phyloP scores from a whole-genome alignment of 1,284 basidiomycete species.

The Malassezia psittaci region DNA sequence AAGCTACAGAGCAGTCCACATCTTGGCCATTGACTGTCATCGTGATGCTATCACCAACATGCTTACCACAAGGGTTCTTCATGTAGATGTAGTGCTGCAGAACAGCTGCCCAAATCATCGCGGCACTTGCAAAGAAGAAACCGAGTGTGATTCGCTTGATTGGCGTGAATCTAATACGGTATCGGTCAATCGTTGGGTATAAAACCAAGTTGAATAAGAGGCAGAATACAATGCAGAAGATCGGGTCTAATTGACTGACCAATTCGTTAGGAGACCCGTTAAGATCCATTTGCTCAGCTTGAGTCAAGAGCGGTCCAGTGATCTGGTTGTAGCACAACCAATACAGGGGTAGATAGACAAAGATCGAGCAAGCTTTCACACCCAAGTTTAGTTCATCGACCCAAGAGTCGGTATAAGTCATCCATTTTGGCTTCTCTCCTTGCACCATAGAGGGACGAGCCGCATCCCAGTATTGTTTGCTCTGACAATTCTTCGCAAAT shows the following conservation, averaged over 20 bases:
- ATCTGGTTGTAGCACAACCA: slow-evolving; percentile 51
- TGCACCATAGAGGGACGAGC: slow-evolving; percentile 57
- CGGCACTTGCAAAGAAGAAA: slow-evolving; percentile 53
- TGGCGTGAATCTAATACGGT: slow-evolving; percentile 57
- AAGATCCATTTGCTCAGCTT: slow-evolving; percentile 52
- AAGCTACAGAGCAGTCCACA: slow-evolving; percentile 14
- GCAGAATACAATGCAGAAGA: slow-evolving; percentile 51
- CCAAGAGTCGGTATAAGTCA: slow-evolving; percentile 53
- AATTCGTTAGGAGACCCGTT: slow-evolving; percentile 68
- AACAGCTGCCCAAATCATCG: slow-evolving; percentile 59
- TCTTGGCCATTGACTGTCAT: neutral
- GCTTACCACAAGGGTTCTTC: slow-evolving; percentile 53
- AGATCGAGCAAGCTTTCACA: slow-evolving; percentile 72
- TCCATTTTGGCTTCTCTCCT: slow-evolving; percentile 48
- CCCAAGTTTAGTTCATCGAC: slow-evolving; percentile 74
- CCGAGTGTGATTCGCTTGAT: slow-evolving; percentile 60
- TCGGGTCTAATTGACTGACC: slow-evolving; percentile 67
- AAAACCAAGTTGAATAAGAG: slow-evolving; percentile 53
- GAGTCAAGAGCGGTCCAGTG: slow-evolving; percentile 60
- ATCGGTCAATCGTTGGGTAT: slow-evolving; percentile 64
- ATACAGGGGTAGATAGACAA: slow-evolving; percentile 59
- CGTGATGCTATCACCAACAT: slow-evolving; percentile 46
- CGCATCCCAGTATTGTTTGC: slow-evolving; percentile 65
- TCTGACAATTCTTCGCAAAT: slow-evolving; percentile 47
- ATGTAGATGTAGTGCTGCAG: slow-evolving; percentile 53